Evolutionary conservation across 2,329 filamentous ascomycete genomes (phyloP), one percentile per base, ranked within the genome.

Genomic region (Amesomyces nigricolor): DNA sequence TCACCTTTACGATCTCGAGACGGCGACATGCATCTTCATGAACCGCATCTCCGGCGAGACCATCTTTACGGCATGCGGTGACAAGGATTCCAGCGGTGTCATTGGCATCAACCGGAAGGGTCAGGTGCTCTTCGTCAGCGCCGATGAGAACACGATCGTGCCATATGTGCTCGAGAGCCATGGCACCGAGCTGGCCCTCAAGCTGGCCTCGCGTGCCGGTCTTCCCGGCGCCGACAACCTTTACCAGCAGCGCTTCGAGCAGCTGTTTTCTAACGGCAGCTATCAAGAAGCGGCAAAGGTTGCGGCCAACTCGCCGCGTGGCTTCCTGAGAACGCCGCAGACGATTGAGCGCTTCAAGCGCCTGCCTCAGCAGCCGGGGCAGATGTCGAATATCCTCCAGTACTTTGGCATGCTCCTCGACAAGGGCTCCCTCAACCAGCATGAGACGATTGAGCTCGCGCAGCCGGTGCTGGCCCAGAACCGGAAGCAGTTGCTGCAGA

Each of bases 31-130:
- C 71, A 94, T 99, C 70, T 99, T 96, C 82, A 95, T 99, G 91
- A 99, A 99, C 80, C 88, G 95, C 65, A 99, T 99, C 67, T 99
- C 94, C 35, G 96, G 91, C 77, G 94, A 99, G 70, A 99, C 94
- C 26, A 97, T 99, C 70, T 99, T 99, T 76, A 95, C 92, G 26
- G 96, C 91, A 17, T 87, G 89, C 46, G 77, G 86, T 37, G 94
- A 99, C 70, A 81, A 82, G 53, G 86, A 91, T 19, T 95, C 90
- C 16, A 83, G 87, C 45, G 95, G 95, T 65, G 87, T 99, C 60
- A 82, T 99, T 51, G 91, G 90, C 64, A 92, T 99, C 70, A 99
- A 99, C 77, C 87, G 95, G 67, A 96, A 96, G 77, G 95, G 94
- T 61, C 94, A 99, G 74, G 91, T 97, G 46, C 81, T 99, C 59